A percentile compares a stretch with the other conserved stretches of the same genome.
Evolutionary conservation across 257 asterid species (phyloP).

Genomic region (Knoxia roxburghii): DNA sequence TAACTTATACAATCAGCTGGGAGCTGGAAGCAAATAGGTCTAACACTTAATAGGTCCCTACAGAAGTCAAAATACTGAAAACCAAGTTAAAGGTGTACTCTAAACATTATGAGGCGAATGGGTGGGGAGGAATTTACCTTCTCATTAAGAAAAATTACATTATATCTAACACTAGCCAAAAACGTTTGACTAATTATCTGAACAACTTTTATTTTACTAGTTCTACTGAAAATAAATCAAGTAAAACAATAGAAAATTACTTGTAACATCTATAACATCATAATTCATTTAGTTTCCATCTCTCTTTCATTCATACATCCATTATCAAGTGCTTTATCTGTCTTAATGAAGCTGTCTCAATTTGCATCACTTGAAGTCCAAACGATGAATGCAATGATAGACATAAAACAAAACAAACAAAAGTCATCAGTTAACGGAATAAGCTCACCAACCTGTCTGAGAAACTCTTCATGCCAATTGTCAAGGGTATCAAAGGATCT

Average conservation of each 20-base stretch:
- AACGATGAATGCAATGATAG: neutral
- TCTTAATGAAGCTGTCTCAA: too few species aligned
- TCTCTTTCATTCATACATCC: neutral
- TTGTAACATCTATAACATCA: neutral
- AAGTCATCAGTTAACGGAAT: neutral
- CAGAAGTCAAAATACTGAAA: neutral
- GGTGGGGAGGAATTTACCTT: too few species aligned
- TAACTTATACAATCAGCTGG: too few species aligned
- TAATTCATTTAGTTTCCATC: neutral
- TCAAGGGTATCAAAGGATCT: constrained; percentile 87
- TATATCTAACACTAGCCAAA: too few species aligned
- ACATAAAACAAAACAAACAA: constrained; percentile 6
- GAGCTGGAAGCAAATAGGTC: neutral
- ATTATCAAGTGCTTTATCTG: too few species aligned
- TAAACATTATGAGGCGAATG: too few species aligned
- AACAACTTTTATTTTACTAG: neutral
- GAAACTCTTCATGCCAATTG: constrained; percentile 97
- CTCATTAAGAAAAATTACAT: too few species aligned
- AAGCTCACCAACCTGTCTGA: constrained; percentile 64
- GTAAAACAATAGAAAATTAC: too few species aligned
- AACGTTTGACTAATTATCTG: neutral
- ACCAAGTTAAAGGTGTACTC: neutral
- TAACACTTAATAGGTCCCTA: neutral
- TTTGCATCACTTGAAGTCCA: neutral
- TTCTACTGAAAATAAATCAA: neutral